Evolutionary conservation across 352 stramenopile genomes (phyloP), one percentile per base, ranked within the genome.

Genomic region (Lagenidium sp.): DNA sequence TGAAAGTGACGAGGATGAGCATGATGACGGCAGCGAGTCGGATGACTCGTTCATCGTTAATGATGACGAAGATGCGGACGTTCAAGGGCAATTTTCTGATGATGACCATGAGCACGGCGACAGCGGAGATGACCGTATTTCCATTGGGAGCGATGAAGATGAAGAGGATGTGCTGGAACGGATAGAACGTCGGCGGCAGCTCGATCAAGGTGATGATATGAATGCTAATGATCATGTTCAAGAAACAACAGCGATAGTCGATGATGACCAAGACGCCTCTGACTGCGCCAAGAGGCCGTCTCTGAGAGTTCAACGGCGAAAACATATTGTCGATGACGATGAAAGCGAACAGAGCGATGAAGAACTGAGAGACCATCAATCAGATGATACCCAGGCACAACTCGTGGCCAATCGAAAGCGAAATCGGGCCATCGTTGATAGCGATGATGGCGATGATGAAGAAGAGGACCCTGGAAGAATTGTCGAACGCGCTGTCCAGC

Each of bases 21-120:
- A 70, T 7, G 65, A 72, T 22, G 63, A 69, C 26, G 60, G 67
- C 32, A 54, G 63, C 8, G 60, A 72, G n/a, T 78, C 63, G 3
- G 68, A 88, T 16, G 65, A 85, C 44, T 88, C 69, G 11, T 88
- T 88, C 23, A 81, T 88, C 30, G 72, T 83, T 10, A 47, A 55
- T 15, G 61, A 83, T 32, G 68, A 82, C 25, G 46, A 76, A 21
- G 54, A 57, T 11, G 43, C 45, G 18, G 57, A 66, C 0, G 40
- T 58, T 21, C 63, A 73, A 34, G 40, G 63, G 2, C 29, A 43
- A 1, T 54, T 47, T n/a, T 54, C 47, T 11, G 47, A 26, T 18
- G 38, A 25, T 25, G 47, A 47, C 3, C 21, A 46, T n/a, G n/a
- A n/a, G n/a, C 28, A 8, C 15, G 28, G 15, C 28, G 28, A 8